phyloP scores from a whole-genome alignment of 345 rosid genomes.

The Euphorbia lathyris region DNA sequence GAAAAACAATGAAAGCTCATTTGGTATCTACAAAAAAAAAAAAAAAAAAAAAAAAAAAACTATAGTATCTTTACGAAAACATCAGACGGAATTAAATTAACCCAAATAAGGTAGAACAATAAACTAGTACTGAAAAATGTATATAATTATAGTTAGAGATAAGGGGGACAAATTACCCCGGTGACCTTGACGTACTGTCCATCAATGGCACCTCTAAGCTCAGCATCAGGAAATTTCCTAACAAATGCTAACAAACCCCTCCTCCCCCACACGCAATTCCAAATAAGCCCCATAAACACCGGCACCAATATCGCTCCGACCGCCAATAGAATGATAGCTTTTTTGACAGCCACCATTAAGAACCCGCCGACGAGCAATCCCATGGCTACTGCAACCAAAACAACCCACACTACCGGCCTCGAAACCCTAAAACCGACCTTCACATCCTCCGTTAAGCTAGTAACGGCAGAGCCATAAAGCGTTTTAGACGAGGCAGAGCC shows the following conservation, averaged over 20 bases:
- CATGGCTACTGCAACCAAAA: constrained; percentile 56
- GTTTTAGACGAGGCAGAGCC: constrained; percentile 42
- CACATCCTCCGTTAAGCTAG: constrained; percentile 57
- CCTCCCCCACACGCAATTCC: constrained; percentile 77
- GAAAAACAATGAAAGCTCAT: too few species aligned
- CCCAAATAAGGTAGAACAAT: not conserved
- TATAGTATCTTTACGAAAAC: not conserved
- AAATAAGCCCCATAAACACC: constrained; percentile 42
- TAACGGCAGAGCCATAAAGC: constrained; percentile 76
- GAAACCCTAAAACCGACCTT: constrained; percentile 78
- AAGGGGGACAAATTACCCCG: constrained; percentile 51
- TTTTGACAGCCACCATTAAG: constrained; percentile 74
- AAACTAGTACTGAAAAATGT: not conserved
- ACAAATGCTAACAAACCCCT: constrained; percentile 65
- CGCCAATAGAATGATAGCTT: constrained; percentile 58
- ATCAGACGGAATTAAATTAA: too few species aligned
- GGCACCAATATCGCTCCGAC: constrained; percentile 59
- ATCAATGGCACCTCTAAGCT: constrained; percentile 89
- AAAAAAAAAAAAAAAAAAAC: too few species aligned
- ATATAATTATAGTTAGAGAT: not conserved
- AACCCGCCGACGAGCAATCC: constrained; percentile 68
- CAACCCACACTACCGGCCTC: constrained; percentile 69
- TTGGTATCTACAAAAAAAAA: not conserved
- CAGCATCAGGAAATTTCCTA: constrained; percentile 68
- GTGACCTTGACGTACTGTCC: constrained; percentile 92